Base-by-base conservation (phyloP, 306 rosid species). In the Pueraria montana region DNA sequence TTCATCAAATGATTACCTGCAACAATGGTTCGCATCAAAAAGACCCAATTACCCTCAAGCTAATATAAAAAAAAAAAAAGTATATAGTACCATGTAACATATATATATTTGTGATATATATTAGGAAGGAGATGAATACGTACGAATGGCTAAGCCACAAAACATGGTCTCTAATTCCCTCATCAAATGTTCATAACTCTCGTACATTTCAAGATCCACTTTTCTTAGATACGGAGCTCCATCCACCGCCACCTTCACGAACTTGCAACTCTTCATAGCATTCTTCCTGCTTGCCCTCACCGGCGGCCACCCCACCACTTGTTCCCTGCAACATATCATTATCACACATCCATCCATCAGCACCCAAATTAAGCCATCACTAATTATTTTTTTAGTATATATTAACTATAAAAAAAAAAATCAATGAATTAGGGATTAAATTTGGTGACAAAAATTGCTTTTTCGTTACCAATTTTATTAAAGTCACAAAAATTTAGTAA, bases 211-310 rank as follows among this genome's bases (percentile, higher is more conserved):
- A 18, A 92, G 93, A 89, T 90, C 91, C 9, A 89, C 82, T 77
- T 92, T 92, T 56, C 97, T 86, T 55, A 89, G 87, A 81, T 86
- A 92, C 0, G 94, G 97, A 72, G 94, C 93, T 90, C 97, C 94
- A 59, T 90, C 97, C 1, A 86, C 89, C 0, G 90, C 97, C 83
- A 92, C 97, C 76, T 92, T 92, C 64, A 92, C 89, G 38, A 68
- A 89, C 72, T 86, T 90, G 82, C 92, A 75, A 52, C 71, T 76
- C 82, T 79, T 90, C 83, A 64, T 78, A 16, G 32, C 74, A 36
- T 88, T 90, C 84, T 78, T 92, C 76, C 97, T 84, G 4, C 86
- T 84, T 17, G 73, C 89, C 68, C 91, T 90, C 86, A 92, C 91
- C 30, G 93, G 97, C 13, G 93, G 94, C 97, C 97, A 90, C 43